Percentiles rank a stretch among this genome's conserved stretches.
phyloP scores from a whole-genome alignment of 768 basidiomycete genomes.

The Crassisporium funariophilum region DNA sequence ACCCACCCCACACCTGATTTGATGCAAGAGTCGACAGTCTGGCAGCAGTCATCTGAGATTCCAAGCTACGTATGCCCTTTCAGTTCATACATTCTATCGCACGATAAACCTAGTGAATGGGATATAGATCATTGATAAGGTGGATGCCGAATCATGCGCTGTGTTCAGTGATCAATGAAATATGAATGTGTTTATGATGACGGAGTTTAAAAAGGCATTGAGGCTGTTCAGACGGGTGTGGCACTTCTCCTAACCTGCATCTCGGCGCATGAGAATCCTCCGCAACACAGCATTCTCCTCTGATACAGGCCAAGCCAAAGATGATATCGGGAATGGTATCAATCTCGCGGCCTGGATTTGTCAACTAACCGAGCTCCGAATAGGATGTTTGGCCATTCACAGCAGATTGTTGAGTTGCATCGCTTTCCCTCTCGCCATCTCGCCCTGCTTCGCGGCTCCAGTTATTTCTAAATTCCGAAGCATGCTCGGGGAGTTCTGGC shows the following conservation, averaged over 20 bases:
- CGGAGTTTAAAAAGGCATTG: neutral
- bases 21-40: neutral
- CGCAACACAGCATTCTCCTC: neutral
- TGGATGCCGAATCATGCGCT: neutral
- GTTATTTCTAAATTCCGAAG: neutral
- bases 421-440: constrained; percentile 3
- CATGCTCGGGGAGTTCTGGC: constrained; percentile 2
- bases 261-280: no score
- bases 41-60: constrained; percentile 6
- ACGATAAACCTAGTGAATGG: constrained; percentile 2
- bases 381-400: no score
- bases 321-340: no score
- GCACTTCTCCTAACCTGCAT: no score
- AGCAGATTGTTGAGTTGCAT: constrained; percentile 3
- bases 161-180: no score
- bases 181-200: no score
- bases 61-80: neutral
- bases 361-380: constrained; percentile 7
- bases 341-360: constrained; percentile 4
- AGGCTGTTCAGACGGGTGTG: no score
- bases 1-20: constrained; percentile 6
- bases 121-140: constrained; percentile 7
- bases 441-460: constrained; percentile 8
- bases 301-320: no score
- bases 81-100: neutral